phyloP scores from a whole-genome alignment of 2,329 filamentous ascomycete genomes.

The Xenosphaeropsis pyriputrescens region DNA sequence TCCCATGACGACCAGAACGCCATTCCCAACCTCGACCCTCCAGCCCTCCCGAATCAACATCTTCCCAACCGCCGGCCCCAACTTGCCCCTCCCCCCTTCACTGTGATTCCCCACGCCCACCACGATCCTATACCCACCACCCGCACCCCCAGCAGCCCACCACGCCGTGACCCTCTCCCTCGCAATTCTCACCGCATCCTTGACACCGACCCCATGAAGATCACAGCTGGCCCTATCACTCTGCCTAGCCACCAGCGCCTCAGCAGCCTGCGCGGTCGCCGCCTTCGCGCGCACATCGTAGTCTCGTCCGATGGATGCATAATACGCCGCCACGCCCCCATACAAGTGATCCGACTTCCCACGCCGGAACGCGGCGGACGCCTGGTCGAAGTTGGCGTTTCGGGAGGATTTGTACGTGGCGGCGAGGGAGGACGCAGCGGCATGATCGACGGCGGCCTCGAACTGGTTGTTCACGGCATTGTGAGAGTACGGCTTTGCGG shows the following conservation, averaged over 20 bases:
- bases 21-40: conserved; percentile 61
- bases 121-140: conserved; percentile 53
- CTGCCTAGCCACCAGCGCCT: conserved; percentile 52
- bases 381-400: conserved; percentile 35
- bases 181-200: conserved; percentile 69
- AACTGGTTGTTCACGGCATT: conserved; percentile 2
- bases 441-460: background rate
- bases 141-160: conserved; percentile 57
- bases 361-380: conserved; percentile 39
- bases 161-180: conserved; percentile 50
- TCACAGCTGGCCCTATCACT: conserved; percentile 51
- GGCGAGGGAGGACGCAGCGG: background rate
- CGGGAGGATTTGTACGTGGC: conserved; percentile 6
- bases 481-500: conserved; percentile 1
- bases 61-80: conserved; percentile 69
- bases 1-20: conserved; percentile 57
- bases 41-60: conserved; percentile 68
- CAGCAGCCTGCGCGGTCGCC: conserved; percentile 51
- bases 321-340: conserved; percentile 62
- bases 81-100: conserved; percentile 55
- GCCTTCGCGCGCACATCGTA: conserved; percentile 39
- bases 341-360: conserved; percentile 59
- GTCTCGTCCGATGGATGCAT: conserved; percentile 55
- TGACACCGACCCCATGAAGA: conserved; percentile 70
- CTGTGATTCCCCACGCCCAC: conserved; percentile 74